phyloP scores from a whole-genome alignment of 306 rosid genomes.

The Echinosophora koreensis region DNA sequence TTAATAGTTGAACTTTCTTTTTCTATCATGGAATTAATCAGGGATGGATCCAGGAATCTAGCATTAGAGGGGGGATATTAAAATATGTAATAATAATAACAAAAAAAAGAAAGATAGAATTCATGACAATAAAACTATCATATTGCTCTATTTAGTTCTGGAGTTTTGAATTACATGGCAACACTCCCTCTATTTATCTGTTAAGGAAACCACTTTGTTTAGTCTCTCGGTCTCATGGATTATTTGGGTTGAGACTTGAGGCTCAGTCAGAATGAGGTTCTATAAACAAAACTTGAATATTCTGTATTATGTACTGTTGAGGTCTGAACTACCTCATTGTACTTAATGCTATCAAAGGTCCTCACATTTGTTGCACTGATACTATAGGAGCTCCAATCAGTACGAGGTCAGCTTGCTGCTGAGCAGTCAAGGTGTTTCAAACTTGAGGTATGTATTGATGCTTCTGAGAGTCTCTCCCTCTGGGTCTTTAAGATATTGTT shows the following conservation, averaged over 20 bases:
- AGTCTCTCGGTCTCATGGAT: slow-evolving; percentile 4
- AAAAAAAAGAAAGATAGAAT: slow-evolving; percentile 3
- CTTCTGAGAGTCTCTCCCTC: slow-evolving; percentile 30
- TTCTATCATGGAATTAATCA: slow-evolving; percentile 33
- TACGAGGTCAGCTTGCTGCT: slow-evolving; percentile 88
- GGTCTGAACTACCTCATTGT: background rate
- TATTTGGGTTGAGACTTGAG: slow-evolving; percentile 7
- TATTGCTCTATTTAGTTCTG: slow-evolving; percentile 12
- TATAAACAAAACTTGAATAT: background rate
- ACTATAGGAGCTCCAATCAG: slow-evolving; percentile 94
- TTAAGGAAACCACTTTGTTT: slow-evolving; percentile 2
- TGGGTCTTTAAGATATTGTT: background rate
- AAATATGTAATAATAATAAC: background rate
- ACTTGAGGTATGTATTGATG: slow-evolving; percentile 75
- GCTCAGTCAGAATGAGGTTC: background rate
- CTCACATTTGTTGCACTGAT: slow-evolving; percentile 30
- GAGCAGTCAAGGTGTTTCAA: slow-evolving; percentile 98
- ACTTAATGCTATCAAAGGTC: slow-evolving; percentile 27
- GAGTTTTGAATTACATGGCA: slow-evolving; percentile 18
- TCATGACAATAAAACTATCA: slow-evolving; percentile 1
- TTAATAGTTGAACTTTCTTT: slow-evolving; percentile 11
- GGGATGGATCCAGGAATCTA: slow-evolving; percentile 23
- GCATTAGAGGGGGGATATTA: background rate
- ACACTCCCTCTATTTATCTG: background rate
- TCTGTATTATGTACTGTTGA: background rate